Base-by-base conservation (phyloP, 805 yeast genomes). In the Yamadazyma akitaensis region DNA sequence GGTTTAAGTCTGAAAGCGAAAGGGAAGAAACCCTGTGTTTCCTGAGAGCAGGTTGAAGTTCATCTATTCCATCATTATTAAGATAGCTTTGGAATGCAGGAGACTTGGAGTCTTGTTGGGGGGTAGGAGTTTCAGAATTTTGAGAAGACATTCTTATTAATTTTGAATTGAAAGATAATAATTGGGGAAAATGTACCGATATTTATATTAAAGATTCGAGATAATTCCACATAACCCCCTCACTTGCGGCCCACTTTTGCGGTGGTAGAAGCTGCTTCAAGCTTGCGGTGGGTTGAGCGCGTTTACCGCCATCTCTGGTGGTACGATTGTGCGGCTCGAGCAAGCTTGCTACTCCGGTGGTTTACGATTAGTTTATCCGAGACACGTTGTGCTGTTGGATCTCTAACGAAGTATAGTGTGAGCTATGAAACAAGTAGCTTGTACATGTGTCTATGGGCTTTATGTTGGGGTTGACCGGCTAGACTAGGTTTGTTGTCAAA, bases 1-100 rank as follows among this genome's bases (percentile, higher is more conserved):
- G 88, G 57, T 69, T 70, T 55, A 72, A 63, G 60, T 85, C 92
- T 4, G 85, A 77, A 39, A 85, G 69, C 18, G 90, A 84, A 35
- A 85, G 62, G 30, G 86, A 81, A 10, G 85, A 80, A 7, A 82
- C 86, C 37, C 84, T 65, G 58, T 81, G 80, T 54, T 76, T 81
- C 61, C 87, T 73, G 8, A 79, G 70, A 43, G 75, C 70, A 2
- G 91, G 91, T 44, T 75, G 76, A 58, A 85, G 64, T 46, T 77
- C 76, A 58, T 84, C 90, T 17, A 85, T 84, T 19, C 87, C 88
- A 59, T 85, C 90, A 53, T 83, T 84, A 57, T 85, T 84, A 51
- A 85, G 73, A 56, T 78, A 83, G 10, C 88, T 81, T 56, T 70
- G 75, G 56, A 62, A 68, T 13, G 47, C 49, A 7, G 56, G 56